Conservation (phyloP, 192 early-diverging fungal species). For the Helicostylum pulchrum region DNA sequence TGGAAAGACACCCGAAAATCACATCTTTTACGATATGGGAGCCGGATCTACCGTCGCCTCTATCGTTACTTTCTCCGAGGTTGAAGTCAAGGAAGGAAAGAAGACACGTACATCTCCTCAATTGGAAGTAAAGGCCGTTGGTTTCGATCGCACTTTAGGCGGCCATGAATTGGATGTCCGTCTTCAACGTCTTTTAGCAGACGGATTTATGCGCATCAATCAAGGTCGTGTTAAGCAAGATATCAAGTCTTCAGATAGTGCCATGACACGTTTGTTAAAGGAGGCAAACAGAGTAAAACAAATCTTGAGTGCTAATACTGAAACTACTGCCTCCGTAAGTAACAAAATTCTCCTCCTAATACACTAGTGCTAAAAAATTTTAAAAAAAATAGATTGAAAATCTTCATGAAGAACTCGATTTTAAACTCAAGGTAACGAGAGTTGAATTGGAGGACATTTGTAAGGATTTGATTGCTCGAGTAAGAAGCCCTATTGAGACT, state of each 20-base stretch:
- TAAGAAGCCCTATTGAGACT: slow-evolving; percentile 67
- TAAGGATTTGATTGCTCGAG: slow-evolving; percentile 63
- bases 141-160: slow-evolving; percentile 81
- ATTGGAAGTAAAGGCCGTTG: slow-evolving; percentile 78
- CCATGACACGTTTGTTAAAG: slow-evolving; percentile 85
- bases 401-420: slow-evolving; percentile 83
- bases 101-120: slow-evolving; percentile 50
- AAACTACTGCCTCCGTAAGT: slow-evolving; percentile 75
- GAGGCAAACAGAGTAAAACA: slow-evolving; percentile 96
- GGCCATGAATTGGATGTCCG: slow-evolving; percentile 84
- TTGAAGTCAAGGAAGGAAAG: slow-evolving; percentile 53
- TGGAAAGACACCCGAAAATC: slow-evolving; percentile 61
- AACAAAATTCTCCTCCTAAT: not conserved
- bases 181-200: slow-evolving; percentile 76
- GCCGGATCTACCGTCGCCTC: slow-evolving; percentile 91
- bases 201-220: slow-evolving; percentile 63
- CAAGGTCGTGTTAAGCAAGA: slow-evolving; percentile 46
- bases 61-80: slow-evolving; percentile 72
- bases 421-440: slow-evolving; percentile 75
- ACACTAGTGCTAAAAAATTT: not conserved
- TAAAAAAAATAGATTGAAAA: slow-evolving; percentile 74
- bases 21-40: slow-evolving; percentile 98
- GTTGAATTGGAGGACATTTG: slow-evolving; percentile 71
- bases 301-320: slow-evolving; percentile 91
- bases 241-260: slow-evolving; percentile 66